Base-by-base conservation (phyloP, 805 yeast species). In the Candida qinlingensis region DNA sequence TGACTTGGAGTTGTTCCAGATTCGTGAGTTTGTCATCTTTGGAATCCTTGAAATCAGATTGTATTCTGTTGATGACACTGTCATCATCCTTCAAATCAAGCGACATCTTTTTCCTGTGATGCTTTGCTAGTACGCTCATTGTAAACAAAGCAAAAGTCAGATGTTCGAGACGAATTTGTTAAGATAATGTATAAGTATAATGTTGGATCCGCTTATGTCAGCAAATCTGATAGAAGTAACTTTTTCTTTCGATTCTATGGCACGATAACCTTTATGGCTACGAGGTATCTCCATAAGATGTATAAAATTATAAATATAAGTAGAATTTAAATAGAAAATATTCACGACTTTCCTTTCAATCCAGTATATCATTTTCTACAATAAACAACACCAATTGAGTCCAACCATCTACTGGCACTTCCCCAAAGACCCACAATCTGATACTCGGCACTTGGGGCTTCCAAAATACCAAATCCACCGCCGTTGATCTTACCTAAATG, bases 401-500 rank as follows among this genome's bases (percentile, higher is more conserved):
- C 81, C 39, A 84, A 65, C 96, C 97, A 90, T 33, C 63, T 58
- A 0, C 84, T 84, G 13, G 76, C 64, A 56, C 77, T 77, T 2
- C 96, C 97, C 51, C 75, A 79, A 47, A 92, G 57, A 0, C 96
- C 98, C 7, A 82, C 72, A 11, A 92, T 66, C 6, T 68, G 57
- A 51, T 68, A 75, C 5, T 44, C 39, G 19, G 85, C 87, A 4
- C 67, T 62, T 0, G 97, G 97, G 0, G 86, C 73, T n/a, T 69
- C 68, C 39, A 90, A 66, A 19, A 74, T 73, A 34, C 80, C 76
- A 7, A 74, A 61, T 4, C 84, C 76, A 8, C 86, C 85, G 6
- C 97, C 97, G 7, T 73, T 72, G 1, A 68, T 62, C 43, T 86
- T 86, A 11, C 97, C 97, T 55, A 70, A 77, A 73, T 79, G 66